These are phyloP conservation scores for Penicillium rolfsii DNA, from an alignment of 2,329 filamentous ascomycete genomes.

Conservation along the genomic window DNA sequence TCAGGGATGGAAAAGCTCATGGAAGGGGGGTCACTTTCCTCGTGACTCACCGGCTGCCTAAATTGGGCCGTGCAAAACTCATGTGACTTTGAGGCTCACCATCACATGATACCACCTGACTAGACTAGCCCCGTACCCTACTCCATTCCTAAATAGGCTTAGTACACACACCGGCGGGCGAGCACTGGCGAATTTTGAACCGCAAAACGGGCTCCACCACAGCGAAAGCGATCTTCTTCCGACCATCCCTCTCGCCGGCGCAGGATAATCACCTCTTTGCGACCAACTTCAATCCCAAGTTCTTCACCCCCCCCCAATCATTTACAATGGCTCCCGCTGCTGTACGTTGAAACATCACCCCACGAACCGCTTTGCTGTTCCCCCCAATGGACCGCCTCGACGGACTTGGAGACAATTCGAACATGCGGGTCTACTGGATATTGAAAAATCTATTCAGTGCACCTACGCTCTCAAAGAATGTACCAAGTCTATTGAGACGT, in stretches of 20 bases:
- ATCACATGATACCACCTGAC: neutral
- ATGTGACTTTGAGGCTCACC: neutral
- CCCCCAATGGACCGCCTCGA: slow-evolving; percentile 51
- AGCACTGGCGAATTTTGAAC: slow-evolving; percentile 23
- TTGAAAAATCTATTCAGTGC: slow-evolving; percentile 31
- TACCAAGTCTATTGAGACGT: slow-evolving; percentile 7
- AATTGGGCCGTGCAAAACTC: neutral
- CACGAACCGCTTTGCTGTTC: slow-evolving; percentile 88
- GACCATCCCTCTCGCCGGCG: slow-evolving; percentile 55
- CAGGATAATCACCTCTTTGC: slow-evolving; percentile 93
- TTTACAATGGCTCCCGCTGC: slow-evolving; percentile 78
- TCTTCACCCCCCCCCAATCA: slow-evolving; percentile 38
- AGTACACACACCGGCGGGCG: slow-evolving; percentile 32
- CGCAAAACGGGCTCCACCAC: slow-evolving; percentile 32
- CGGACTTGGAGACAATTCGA: slow-evolving; percentile 7
- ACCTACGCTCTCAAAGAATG: neutral
- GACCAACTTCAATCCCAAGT: slow-evolving; percentile 51
- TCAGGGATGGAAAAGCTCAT: neutral
- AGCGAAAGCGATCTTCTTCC: slow-evolving; percentile 33
- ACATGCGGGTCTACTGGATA: slow-evolving; percentile 13
- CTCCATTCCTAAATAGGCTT: slow-evolving; percentile 23
- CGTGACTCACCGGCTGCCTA: slow-evolving; percentile 10
- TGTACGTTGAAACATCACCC: slow-evolving; percentile 68
- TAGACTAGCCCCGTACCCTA: slow-evolving; percentile 26
- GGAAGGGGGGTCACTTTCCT: slow-evolving; percentile 1